Conservation (phyloP, 306 rosid species). For the Quercus robur region DNA sequence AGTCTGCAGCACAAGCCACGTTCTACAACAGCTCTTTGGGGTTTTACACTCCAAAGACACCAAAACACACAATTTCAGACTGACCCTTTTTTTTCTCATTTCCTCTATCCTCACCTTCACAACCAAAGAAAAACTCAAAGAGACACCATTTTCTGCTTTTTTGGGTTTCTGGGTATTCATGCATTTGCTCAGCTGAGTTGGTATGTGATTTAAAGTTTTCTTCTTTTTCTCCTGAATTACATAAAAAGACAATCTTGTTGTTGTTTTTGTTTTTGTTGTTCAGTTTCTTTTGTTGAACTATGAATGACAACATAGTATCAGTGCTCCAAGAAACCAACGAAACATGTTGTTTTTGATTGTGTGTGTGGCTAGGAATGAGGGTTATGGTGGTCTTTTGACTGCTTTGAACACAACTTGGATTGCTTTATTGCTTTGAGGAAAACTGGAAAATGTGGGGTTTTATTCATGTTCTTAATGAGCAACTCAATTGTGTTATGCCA, state of each 20-base stretch:
- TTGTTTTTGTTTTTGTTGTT: background rate
- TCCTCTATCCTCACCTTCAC: background rate
- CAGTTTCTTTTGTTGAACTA: background rate
- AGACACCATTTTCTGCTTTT: too few species aligned
- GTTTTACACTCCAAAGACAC: background rate
- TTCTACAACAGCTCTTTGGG: background rate
- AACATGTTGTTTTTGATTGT: background rate
- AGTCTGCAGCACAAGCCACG: too few species aligned
- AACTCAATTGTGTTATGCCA: conserved; percentile 47
- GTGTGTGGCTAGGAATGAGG: background rate
- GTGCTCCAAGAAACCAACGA: background rate
- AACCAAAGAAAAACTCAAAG: background rate
- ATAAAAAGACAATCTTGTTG: background rate
- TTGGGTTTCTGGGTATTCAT: background rate
- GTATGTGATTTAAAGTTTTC: background rate
- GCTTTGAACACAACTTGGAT: background rate
- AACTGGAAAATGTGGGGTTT: conserved; percentile 54
- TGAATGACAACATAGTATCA: background rate
- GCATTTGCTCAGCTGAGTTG: background rate
- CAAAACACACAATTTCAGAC: background rate
- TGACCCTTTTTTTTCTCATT: background rate
- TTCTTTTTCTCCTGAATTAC: background rate
- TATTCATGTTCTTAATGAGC: conserved; percentile 53
- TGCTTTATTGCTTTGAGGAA: conserved; percentile 11
- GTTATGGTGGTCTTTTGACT: background rate